Percentiles rank a stretch among this genome's conserved stretches.
Conservation (phyloP, 1,139 yeast genomes). For the Geotrichum fermentans region DNA sequence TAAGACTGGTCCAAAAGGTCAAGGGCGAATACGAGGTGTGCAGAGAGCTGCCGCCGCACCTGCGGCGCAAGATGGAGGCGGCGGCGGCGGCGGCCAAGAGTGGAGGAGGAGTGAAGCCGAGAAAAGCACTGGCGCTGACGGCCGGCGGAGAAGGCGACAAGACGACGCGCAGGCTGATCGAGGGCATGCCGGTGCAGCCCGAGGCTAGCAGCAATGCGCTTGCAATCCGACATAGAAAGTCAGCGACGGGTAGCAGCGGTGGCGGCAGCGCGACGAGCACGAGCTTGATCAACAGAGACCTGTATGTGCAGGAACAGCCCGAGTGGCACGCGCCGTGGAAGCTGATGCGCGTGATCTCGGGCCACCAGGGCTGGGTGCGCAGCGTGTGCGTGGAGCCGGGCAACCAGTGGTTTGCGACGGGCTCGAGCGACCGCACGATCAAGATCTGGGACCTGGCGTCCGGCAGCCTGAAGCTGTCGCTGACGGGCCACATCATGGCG, state of each 20-base stretch:
- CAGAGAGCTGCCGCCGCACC: constrained; percentile 26
- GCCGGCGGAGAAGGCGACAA: constrained; percentile 10
- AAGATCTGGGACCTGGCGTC: constrained; percentile 87
- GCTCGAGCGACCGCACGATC: constrained; percentile 82
- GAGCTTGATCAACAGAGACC: constrained; percentile 16
- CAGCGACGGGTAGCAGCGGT: constrained; percentile 1
- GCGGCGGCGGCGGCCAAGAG: constrained; percentile 18
- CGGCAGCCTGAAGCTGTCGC: constrained; percentile 62
- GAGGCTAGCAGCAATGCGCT: constrained; percentile 23
- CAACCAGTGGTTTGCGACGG: constrained; percentile 88
- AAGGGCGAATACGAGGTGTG: constrained; percentile 24
- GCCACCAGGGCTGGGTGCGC: constrained; percentile 92
- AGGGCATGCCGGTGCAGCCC: constrained; percentile 22
- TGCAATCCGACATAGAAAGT: constrained; percentile 13
- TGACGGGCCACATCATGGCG: constrained; percentile 89
- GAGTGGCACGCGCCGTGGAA: constrained; percentile 65
- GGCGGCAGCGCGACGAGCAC: constrained; percentile 2
- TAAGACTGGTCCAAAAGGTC: constrained; percentile 22
- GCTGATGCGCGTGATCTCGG: constrained; percentile 68
- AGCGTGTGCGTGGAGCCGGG: constrained; percentile 77
- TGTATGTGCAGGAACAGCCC: constrained; percentile 34
- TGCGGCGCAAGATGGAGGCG: constrained; percentile 23
- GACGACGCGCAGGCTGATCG: constrained; percentile 23
- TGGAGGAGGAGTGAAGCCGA: constrained; percentile 8
- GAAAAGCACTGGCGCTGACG: constrained; percentile 16